Conservation (phyloP, 2,329 filamentous ascomycete species). For the Aspergillus felis region DNA sequence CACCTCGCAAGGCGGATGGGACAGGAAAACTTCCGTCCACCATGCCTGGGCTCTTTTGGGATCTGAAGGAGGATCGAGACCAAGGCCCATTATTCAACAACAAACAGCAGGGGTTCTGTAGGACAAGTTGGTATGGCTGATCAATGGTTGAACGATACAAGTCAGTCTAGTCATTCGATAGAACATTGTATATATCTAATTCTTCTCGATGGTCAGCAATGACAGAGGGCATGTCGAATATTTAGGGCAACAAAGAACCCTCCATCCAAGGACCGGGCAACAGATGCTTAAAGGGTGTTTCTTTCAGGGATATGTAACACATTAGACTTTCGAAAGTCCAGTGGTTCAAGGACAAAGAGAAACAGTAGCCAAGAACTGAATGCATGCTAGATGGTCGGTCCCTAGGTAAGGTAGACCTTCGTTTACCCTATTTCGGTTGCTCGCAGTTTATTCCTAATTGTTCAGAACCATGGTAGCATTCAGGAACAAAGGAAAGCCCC, state of each 20-base stretch:
- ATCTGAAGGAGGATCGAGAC: not conserved
- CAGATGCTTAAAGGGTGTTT: not conserved
- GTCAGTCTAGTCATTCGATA: not conserved
- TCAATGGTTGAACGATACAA: not conserved
- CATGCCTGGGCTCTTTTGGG: not conserved
- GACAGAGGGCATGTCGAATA: not conserved
- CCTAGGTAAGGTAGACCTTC: not conserved
- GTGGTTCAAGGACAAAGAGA: not conserved
- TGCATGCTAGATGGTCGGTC: not conserved
- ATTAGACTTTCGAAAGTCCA: not conserved
- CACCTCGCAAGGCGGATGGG: not conserved
- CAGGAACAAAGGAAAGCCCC: not conserved
- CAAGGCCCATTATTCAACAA: not conserved
- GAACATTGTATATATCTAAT: not conserved
- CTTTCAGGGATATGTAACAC: not conserved
- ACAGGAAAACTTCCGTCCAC: not conserved
- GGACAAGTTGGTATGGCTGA: not conserved
- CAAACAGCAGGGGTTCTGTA: not conserved
- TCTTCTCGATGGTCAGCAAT: not conserved
- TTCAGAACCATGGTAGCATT: not conserved
- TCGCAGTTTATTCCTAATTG: not conserved
- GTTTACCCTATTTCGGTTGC: not conserved
- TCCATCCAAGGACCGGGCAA: not conserved
- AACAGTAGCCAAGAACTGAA: not conserved
- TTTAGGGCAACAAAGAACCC: not conserved